Evolutionary conservation across 345 rosid genomes (phyloP), one percentile per base, ranked within the genome.

Genomic region (Leavenworthia alabamica): DNA sequence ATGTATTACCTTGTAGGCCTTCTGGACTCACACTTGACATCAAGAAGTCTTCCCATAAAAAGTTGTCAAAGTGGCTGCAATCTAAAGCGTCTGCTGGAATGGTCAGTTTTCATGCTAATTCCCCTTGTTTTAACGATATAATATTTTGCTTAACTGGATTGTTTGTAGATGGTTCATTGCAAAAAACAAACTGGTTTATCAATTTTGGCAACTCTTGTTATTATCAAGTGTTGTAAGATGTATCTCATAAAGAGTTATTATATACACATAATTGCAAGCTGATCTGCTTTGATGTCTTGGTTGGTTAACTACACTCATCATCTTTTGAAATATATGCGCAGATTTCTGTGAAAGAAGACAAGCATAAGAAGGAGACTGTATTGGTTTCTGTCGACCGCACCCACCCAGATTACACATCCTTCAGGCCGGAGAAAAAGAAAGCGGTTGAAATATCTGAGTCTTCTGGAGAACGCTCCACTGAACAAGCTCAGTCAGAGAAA

Each of bases 11-110:
- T 60, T 89, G 96, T 67, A 83, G 99, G 70, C 94, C 99, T 29
- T 47, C 88, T 23, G 96, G 95, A 17, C 56, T 85, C 67, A 80
- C 78, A 11, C 81, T 92, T 47, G 97, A 92, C 77, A 82, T 85
- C 53, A 89, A 85, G 72, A 92, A 86, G 74, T 92, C 98, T n/a
- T 85, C 97, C 7, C 75, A 85, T 81, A 92, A 89, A 89, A 92
- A 92, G 78, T 64, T 92, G 60, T 80, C 97, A 2, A 92, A 89
- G 78, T 92, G 97, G 99, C 76, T 92, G 55, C 99, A 86, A 68
- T 83, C 91, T 26, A 87, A 92, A 75, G 82, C 97, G 7, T 76
- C 91, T 14, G 4, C 79, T 5, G 97, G 96, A 74, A 73, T 92
- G 85, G 99, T 92, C 27, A 19, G 62, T 59, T 58, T 2, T 42